Evolutionary conservation across 2,329 filamentous ascomycete genomes (phyloP), one percentile per base, ranked within the genome.

Genomic region (Phyllosticta citribraziliensis): DNA sequence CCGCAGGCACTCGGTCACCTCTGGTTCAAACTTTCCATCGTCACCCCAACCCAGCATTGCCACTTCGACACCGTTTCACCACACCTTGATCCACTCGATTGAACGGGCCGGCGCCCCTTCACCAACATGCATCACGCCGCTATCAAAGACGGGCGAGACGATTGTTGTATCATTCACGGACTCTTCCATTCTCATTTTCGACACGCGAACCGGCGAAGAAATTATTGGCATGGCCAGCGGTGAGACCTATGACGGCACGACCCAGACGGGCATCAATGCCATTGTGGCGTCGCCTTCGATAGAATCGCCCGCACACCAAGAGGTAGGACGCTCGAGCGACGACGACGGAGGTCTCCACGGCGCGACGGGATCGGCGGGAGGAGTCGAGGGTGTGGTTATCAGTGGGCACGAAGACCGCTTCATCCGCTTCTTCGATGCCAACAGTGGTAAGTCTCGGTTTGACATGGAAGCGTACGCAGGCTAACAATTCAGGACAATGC

Each of bases 341-440:
- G 90, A 96, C 62, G 90, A 95, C 64, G 80, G 83, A 11, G 79
- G 84, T 6, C 83, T 89, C 1, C 88, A 88, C 52, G 91, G 91
- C 1, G 91, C 93, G 5, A 97, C 94, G 11, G 89, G 89, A 24
- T 88, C 86, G 57, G 88, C 88, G 59, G 78, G 78, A 59, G 78
- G 78, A 35, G 86, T 96, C 0, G 92, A 97, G 74, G 94, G 94
- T 12, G 89, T 95, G 22, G 89, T 99, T 62, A 97, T 99, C 66
- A 95, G 89, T 64, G 94, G 94, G 65, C 93, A 99, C 72, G 94
- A 99, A 78, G 94, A 99, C 76, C 87, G 89, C 67, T 97, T 91
- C 70, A 91, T 99, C 67, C 84, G 93, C 66, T 96, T 99, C 81
- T 99, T 96, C 73, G 94, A 99, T 79, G 94, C 94, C 65, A 97